Conservation (phyloP, 139 green algal species). For the Parachlorella kessleri region DNA sequence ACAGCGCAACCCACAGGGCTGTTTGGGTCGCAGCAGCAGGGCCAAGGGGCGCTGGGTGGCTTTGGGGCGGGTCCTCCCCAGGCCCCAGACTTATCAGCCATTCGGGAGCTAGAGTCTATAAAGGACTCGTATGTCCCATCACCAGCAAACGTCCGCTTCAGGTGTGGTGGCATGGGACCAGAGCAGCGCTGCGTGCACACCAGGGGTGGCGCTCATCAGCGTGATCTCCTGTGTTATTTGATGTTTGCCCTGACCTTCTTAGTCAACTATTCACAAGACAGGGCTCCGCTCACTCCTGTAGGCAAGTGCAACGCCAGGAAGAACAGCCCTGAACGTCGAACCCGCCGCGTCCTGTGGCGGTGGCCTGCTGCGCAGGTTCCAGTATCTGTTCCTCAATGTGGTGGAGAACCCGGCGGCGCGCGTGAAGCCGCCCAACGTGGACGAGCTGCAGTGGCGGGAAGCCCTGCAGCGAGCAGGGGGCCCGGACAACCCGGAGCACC, state of each 20-base stretch:
- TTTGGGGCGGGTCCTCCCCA: constrained; percentile 9
- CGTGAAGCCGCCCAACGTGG: constrained; percentile 61
- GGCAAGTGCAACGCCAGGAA: too few species aligned
- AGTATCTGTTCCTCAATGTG: constrained; percentile 74
- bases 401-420: constrained; percentile 62
- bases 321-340: too few species aligned
- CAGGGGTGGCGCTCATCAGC: too few species aligned
- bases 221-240: too few species aligned
- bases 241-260: too few species aligned
- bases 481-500: constrained; percentile 55
- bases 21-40: not conserved
- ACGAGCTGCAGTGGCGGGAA: constrained; percentile 78
- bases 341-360: too few species aligned
- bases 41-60: not conserved
- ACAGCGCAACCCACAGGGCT: constrained; percentile 7
- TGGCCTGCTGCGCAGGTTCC: constrained; percentile 35
- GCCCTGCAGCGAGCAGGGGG: constrained; percentile 64
- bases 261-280: too few species aligned
- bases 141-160: constrained; percentile 38
- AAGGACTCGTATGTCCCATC: constrained; percentile 37
- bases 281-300: too few species aligned
- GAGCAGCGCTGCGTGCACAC: too few species aligned
- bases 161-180: too few species aligned
- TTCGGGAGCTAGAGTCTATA: constrained; percentile 51
- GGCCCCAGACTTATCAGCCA: constrained; percentile 33